Evolutionary conservation across 2,329 filamentous ascomycete species (phyloP), one percentile per base, ranked within the genome.

Genomic region (Neopestalotiopsis sp.): DNA sequence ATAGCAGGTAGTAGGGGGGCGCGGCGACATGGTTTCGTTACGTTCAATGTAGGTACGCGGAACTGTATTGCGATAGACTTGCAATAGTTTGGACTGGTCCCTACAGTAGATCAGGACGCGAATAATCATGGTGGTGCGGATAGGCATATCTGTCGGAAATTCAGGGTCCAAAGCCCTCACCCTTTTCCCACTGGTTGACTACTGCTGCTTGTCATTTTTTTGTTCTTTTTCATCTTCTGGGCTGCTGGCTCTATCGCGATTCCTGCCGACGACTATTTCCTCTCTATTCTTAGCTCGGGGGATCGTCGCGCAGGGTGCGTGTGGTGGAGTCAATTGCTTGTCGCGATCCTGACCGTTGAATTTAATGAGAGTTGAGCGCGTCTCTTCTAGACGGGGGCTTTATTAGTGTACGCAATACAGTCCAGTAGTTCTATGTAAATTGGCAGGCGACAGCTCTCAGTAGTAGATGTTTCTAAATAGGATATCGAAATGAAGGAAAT

Each of bases 21-120:
- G 45, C 45, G 45, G n/a, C n/a, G 45, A 17, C 5, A 64, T 49
- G 42, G 13, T 6, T 20, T 52, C 20, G 61, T 42, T 28, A 34
- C n/a, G 6, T 34, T 30, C n/a, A 64, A 64, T 64, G 61, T 64
- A 64, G 61, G 61, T 64, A 64, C 61, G 61, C 61, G 61, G 40
- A 52, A 64, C 59, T 61, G 40, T 64, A 64, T 64, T 38, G 61
- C 61, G 34, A 61, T 40, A 61, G 59, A 38, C 59, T 20, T 30
- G 34, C 32, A 6, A 20, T 61, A 38, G 28, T 34, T 32, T 17
- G 9, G 34, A 64, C 61, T 20, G n/a, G 61, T 14, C 38, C 38
- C n/a, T 32, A 64, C 13, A 64, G 20, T 64, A 59, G 57, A 30
- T 34, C 57, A 59, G 24, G 57, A 14, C 24, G 24, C 57, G 57